Evolutionary conservation across 176 grass and related monocot genomes (phyloP), one percentile per base, ranked within the genome.

Genomic region (Calamus simplicifolius): DNA sequence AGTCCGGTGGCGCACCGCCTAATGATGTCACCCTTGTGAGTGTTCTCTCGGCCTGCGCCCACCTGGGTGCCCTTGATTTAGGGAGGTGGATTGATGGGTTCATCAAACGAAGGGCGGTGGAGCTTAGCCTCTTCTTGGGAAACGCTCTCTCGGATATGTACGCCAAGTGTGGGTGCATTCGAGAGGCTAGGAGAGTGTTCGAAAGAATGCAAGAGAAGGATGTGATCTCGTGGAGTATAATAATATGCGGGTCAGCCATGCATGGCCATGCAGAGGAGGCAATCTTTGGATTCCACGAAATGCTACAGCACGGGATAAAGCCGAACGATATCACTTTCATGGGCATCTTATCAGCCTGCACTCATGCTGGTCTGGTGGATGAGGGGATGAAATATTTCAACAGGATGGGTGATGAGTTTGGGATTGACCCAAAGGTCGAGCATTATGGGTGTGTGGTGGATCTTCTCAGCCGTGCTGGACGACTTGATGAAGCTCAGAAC

Each of bases 61-160:
- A 78, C 52, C 56, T 48, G 19, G 73, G 80, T 18, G 62, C 76
- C 50, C 73, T 89, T 2, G 31, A 25, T 1, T 56, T 84, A 10
- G 85, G 77, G 5, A 23, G 6, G 48, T 59, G 54, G 49, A 74
- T 84, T 4, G 73, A 84, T 14, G 51, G 51, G 16, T 70, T 28
- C 12, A 49, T 74, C 52, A 48, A 18, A 27, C 21, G n/a, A 23
- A 71, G 60, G 49, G 35, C 18, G 51, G 49, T 14, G 12, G 3
- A 18, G 7, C 19, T 6, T 73, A 80, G 30, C 49, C 56, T 50
- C 50, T 77, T 64, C 51, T 30, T 84, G 15, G 73, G 62, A 52
- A 84, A 63, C 55, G 60, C 81, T 12, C 77, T 89, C 8, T 60
- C 76, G 1, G 81, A 81, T 65, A 84, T 84, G 85, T 81, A 89